Evolutionary conservation across 2,329 filamentous ascomycete species (phyloP).

Genomic region (Didymellaceae sp.): DNA sequence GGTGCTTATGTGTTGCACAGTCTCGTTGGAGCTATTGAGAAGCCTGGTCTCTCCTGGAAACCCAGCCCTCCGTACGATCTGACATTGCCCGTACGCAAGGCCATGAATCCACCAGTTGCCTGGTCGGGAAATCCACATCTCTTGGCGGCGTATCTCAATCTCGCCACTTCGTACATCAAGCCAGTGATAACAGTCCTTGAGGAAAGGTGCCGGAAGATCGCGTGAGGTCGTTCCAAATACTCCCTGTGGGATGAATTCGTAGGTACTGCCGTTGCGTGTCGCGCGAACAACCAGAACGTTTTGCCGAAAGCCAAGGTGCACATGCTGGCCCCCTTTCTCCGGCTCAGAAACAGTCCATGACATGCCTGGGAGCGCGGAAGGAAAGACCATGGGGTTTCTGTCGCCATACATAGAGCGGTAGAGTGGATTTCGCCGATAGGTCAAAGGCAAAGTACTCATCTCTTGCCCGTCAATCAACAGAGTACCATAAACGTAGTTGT

Average conservation of each 20-base stretch:
- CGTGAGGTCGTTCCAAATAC: slow-evolving; percentile 38
- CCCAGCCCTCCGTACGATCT: slow-evolving; percentile 6
- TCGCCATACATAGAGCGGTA: slow-evolving; percentile 62
- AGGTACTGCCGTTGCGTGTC: slow-evolving; percentile 20
- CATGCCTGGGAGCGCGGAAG: slow-evolving; percentile 62
- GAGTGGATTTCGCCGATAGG: slow-evolving; percentile 54
- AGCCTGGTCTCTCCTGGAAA: background rate
- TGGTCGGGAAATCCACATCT: slow-evolving; percentile 49
- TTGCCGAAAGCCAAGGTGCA: slow-evolving; percentile 63
- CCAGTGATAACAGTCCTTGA: slow-evolving; percentile 66
- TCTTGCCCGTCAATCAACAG: slow-evolving; percentile 58
- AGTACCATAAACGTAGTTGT: slow-evolving; percentile 56
- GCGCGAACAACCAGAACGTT: slow-evolving; percentile 55
- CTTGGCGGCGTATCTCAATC: slow-evolving; percentile 60
- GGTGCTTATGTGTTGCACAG: slow-evolving; percentile 49
- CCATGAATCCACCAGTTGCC: slow-evolving; percentile 52
- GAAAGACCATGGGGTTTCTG: slow-evolving; percentile 58
- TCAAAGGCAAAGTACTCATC: slow-evolving; percentile 60
- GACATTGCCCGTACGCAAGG: slow-evolving; percentile 20
- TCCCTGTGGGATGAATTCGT: slow-evolving; percentile 46
- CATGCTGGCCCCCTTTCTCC: slow-evolving; percentile 48
- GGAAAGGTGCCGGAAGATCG: slow-evolving; percentile 61
- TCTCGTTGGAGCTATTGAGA: slow-evolving; percentile 35
- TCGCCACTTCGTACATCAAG: slow-evolving; percentile 55
- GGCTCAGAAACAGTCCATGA: slow-evolving; percentile 50